phyloP scores from a whole-genome alignment of 768 basidiomycete species.

The Daedaleopsis nitida region DNA sequence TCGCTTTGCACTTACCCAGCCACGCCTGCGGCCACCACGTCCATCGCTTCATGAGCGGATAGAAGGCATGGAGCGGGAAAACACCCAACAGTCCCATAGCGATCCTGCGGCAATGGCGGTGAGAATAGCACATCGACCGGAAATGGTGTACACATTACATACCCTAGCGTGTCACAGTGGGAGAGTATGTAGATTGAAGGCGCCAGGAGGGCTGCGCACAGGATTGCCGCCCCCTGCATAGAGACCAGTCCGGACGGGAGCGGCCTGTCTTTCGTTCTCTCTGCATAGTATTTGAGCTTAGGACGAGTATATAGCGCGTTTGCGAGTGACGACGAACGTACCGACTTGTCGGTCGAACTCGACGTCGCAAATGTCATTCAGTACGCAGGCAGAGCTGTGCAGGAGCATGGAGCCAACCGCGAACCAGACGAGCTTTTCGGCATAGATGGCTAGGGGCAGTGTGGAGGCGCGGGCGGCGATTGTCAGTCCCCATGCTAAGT shows the following conservation, averaged over 20 bases:
- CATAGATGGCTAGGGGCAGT: conserved; percentile 14
- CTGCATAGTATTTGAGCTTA: conserved; percentile 22
- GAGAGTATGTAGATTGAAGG: conserved; percentile 17
- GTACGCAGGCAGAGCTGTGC: conserved; percentile 26
- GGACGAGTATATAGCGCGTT: background rate
- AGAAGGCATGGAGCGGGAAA: conserved; percentile 28
- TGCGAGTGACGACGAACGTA: background rate
- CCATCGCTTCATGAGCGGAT: conserved; percentile 56
- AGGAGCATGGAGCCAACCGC: conserved; percentile 24
- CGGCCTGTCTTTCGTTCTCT: conserved; percentile 37
- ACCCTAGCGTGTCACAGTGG: conserved; percentile 9
- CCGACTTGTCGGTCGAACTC: conserved; percentile 40
- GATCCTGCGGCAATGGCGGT: background rate
- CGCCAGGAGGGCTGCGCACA: conserved; percentile 25
- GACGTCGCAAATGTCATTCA: conserved; percentile 30
- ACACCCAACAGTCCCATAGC: conserved; percentile 21
- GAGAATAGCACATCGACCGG: no score
- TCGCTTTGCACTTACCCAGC: conserved; percentile 41
- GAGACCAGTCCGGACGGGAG: conserved; percentile 36
- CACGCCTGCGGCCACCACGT: conserved; percentile 66
- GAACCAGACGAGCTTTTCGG: conserved; percentile 14
- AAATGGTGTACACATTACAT: no score
- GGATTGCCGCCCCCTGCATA: conserved; percentile 32
- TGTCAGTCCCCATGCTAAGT: conserved; percentile 27
- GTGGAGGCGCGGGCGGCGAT: conserved; percentile 22